A percentile compares a stretch with the other conserved stretches of the same genome.
Conservation (phyloP, 1,284 basidiomycete genomes). For the Cerioporus squamosus region DNA sequence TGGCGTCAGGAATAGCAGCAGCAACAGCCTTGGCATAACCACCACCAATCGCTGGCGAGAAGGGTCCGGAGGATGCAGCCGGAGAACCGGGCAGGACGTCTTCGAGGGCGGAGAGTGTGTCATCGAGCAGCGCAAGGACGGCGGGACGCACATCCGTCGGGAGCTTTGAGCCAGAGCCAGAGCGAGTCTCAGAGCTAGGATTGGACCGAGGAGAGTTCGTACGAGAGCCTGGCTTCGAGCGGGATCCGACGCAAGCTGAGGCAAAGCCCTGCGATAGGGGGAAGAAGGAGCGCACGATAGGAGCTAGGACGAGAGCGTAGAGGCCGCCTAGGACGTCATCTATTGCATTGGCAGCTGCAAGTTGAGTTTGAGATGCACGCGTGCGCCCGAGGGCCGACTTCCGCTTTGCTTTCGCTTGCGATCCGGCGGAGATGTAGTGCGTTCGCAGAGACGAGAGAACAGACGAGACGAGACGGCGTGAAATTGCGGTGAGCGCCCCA, state of each 20-base stretch:
- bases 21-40: neutral
- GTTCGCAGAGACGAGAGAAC: slow-evolving; percentile 13
- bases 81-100: slow-evolving; percentile 9
- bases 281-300: slow-evolving; percentile 28
- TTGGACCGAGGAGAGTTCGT: neutral
- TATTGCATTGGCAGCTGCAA: neutral
- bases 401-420: neutral
- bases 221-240: neutral
- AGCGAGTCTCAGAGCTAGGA: neutral
- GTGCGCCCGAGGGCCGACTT: neutral
- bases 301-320: slow-evolving; percentile 28
- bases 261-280: slow-evolving; percentile 24
- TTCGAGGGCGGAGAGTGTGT: slow-evolving; percentile 15
- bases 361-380: neutral
- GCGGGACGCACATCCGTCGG: slow-evolving; percentile 29
- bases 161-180: neutral
- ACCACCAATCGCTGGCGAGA: neutral
- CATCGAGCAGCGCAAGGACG: slow-evolving; percentile 21
- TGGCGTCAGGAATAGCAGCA: slow-evolving; percentile 1
- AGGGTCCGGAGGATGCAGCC: neutral
- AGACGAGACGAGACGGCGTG: slow-evolving; percentile 25
- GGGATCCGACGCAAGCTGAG: slow-evolving; percentile 13
- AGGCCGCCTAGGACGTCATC: slow-evolving; percentile 29
- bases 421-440: neutral
- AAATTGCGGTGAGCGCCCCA: slow-evolving; percentile 7